These are phyloP conservation scores for Cicer chorassanicum DNA, from an alignment of 306 rosid genomes.

Conservation along the genomic window DNA sequence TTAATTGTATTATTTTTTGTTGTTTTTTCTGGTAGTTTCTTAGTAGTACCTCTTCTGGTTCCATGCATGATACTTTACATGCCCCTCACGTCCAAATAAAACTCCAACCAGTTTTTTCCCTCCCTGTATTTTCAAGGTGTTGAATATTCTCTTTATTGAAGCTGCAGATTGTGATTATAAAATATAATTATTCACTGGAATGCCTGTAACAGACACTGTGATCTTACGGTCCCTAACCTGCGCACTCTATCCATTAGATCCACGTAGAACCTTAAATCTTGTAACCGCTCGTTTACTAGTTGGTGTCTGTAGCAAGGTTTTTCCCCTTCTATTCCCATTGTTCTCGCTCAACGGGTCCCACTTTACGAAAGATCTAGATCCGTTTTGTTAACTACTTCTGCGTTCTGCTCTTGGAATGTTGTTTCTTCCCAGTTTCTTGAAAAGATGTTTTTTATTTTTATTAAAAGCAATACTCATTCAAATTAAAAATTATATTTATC, in stretches of 20 bases:
- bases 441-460: too few species aligned
- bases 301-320: constrained; percentile 85
- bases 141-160: neutral
- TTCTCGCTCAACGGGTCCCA: constrained; percentile 95
- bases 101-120: neutral
- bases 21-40: neutral
- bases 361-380: constrained; percentile 94
- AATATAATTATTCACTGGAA: neutral
- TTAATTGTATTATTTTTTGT: neutral
- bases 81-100: neutral
- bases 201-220: too few species aligned
- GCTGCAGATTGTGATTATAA: neutral
- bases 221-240: too few species aligned
- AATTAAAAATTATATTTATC: too few species aligned
- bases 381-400: constrained; percentile 72
- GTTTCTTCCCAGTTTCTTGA: too few species aligned
- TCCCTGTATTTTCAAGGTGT: constrained; percentile 1
- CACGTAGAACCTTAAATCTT: constrained; percentile 54
- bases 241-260: constrained; percentile 78
- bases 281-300: constrained; percentile 84
- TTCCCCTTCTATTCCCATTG: constrained; percentile 72
- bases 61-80: neutral
- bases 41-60: neutral
- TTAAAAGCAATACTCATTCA: too few species aligned
- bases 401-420: too few species aligned